Evolutionary conservation across 2,329 filamentous ascomycete species (phyloP).

Genomic region (Cladophialophora chaetospira): DNA sequence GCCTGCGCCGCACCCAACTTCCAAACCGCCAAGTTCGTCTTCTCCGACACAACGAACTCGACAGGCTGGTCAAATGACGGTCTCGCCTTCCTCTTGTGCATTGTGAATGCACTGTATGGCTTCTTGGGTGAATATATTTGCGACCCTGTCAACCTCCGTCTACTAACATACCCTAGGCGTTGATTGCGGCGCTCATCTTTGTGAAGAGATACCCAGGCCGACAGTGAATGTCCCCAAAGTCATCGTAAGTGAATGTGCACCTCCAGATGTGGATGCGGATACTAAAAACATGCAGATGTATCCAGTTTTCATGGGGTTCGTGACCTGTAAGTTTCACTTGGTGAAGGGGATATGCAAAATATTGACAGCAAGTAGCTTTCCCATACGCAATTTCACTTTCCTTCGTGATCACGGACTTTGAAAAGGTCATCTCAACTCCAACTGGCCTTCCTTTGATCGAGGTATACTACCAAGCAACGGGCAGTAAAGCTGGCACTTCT

Average conservation of each 20-base stretch:
- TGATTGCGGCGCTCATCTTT: conserved; percentile 24
- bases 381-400: conserved; percentile 37
- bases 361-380: conserved; percentile 24
- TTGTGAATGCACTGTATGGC: conserved; percentile 29
- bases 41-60: conserved; percentile 43
- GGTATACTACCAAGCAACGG: conserved; percentile 52
- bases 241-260: conserved; percentile 27
- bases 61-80: conserved; percentile 41
- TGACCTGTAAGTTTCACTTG: background rate
- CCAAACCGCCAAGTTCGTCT: conserved; percentile 33
- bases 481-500: conserved; percentile 46
- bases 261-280: background rate
- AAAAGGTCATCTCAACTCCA: conserved; percentile 41
- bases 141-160: background rate
- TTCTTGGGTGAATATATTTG: conserved; percentile 8
- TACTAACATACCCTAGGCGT: conserved; percentile 7
- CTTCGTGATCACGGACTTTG: conserved; percentile 47
- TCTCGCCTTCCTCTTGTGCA: conserved; percentile 34
- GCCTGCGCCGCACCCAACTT: conserved; percentile 23
- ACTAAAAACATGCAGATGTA: conserved; percentile 16
- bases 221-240: conserved; percentile 43
- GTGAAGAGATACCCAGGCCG: conserved; percentile 29
- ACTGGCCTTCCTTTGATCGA: conserved; percentile 55
- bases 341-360: background rate
- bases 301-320: conserved; percentile 40